Evolutionary conservation across 1,284 basidiomycete genomes (phyloP).

Genomic region (Ceratobasidium papillatum): DNA sequence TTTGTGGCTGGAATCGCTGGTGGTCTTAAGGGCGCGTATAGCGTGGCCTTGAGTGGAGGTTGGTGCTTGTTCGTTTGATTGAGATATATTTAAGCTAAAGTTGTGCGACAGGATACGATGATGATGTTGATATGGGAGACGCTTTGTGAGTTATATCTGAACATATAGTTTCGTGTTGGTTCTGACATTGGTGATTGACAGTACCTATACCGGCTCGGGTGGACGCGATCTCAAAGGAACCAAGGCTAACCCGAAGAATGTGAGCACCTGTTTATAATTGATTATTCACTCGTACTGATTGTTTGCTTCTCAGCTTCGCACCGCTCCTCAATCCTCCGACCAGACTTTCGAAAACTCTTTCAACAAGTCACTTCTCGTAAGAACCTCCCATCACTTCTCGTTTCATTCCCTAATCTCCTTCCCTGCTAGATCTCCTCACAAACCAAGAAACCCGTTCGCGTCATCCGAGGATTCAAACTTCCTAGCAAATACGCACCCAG

Average conservation of each 20-base stretch:
- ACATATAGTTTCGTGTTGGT: neutral
- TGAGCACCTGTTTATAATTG: constrained; percentile 51
- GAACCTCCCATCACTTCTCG: constrained; percentile 23
- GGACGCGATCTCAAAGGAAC: constrained; percentile 85
- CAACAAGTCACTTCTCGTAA: constrained; percentile 73
- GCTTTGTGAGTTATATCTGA: constrained; percentile 67
- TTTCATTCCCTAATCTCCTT: constrained; percentile 25
- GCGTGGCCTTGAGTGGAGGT: constrained; percentile 76
- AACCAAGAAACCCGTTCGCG: constrained; percentile 78
- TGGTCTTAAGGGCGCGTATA: constrained; percentile 72
- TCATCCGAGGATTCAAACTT: constrained; percentile 84
- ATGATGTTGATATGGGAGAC: constrained; percentile 82
- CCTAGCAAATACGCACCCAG: constrained; percentile 71
- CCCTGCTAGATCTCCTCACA: constrained; percentile 69
- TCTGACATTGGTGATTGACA: constrained; percentile 59
- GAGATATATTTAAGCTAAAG: neutral
- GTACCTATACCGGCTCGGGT: constrained; percentile 56
- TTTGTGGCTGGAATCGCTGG: constrained; percentile 80
- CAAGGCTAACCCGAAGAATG: constrained; percentile 77
- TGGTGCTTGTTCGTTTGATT: neutral
- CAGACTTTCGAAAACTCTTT: constrained; percentile 76
- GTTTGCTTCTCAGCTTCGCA: constrained; percentile 68
- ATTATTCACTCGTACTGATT: constrained; percentile 25
- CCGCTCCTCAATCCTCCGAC: constrained; percentile 81
- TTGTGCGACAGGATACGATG: constrained; percentile 68